Evolutionary conservation across 75 land plant genomes (phyloP).

Genomic region (Isoetes taiwanensis): DNA sequence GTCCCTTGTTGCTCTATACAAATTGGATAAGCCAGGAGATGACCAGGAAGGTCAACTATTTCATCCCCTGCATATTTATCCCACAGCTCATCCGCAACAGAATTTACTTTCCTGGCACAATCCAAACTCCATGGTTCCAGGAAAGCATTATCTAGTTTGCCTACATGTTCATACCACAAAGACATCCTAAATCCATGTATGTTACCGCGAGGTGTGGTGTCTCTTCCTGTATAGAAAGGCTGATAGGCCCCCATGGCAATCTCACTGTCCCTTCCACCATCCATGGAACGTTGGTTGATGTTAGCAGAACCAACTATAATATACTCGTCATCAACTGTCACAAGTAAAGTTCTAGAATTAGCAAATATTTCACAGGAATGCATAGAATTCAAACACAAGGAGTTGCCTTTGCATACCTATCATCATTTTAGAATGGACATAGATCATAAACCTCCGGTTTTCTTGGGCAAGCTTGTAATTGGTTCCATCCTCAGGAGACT

Average conservation of each 20-base stretch:
- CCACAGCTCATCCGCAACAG: constrained; percentile 65
- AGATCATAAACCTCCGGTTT: constrained; percentile 65
- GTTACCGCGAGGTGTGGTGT: constrained; percentile 62
- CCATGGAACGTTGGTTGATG: constrained; percentile 95
- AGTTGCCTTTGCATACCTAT: constrained; percentile 73
- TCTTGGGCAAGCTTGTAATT: constrained; percentile 54
- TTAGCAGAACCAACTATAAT: constrained; percentile 88
- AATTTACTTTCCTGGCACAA: constrained; percentile 56
- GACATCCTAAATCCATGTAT: constrained; percentile 84
- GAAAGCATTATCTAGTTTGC: constrained; percentile 61
- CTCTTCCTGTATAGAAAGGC: constrained; percentile 47
- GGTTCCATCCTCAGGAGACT: constrained; percentile 27
- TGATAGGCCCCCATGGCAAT: constrained; percentile 95
- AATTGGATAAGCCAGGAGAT: constrained; percentile 62
- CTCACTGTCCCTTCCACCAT: constrained; percentile 81
- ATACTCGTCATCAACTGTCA: constrained; percentile 91
- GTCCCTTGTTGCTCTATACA: constrained; percentile 39
- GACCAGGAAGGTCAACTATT: constrained; percentile 63
- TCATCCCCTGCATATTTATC: constrained; percentile 48
- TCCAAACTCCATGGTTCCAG: constrained; percentile 43
- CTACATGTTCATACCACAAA: constrained; percentile 84
- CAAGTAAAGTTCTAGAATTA: no score
- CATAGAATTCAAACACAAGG: no score
- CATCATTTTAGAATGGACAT: constrained; percentile 80
- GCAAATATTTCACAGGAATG: no score